Percentiles rank a stretch among this genome's conserved stretches.
Evolutionary conservation across 495 filamentous ascomycete genomes (phyloP).

Genomic region (Chaetomium tenue): DNA sequence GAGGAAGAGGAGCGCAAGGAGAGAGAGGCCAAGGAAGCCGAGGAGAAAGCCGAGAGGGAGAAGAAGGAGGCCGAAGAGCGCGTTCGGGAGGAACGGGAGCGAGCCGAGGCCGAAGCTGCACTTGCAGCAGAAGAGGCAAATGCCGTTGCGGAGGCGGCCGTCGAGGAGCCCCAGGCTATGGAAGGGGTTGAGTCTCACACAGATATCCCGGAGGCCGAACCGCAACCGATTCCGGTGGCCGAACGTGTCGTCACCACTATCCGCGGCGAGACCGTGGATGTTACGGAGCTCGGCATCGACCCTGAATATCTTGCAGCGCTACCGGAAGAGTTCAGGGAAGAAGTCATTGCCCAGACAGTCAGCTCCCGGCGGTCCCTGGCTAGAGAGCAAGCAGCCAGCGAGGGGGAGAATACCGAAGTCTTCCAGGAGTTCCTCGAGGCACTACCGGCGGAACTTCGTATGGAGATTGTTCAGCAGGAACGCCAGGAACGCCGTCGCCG

Average conservation of each 20-base stretch:
- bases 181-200: slow-evolving; percentile 74
- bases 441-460: slow-evolving; percentile 81
- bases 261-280: slow-evolving; percentile 79
- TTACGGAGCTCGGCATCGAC: slow-evolving; percentile 92
- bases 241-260: slow-evolving; percentile 74
- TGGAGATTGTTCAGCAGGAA: slow-evolving; percentile 88
- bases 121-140: slow-evolving; percentile 41
- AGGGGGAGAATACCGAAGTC: slow-evolving; percentile 84
- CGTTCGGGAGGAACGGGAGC: slow-evolving; percentile 50
- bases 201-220: slow-evolving; percentile 28
- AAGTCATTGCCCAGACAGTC: slow-evolving; percentile 86
- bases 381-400: slow-evolving; percentile 58
- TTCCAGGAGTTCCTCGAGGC: slow-evolving; percentile 94
- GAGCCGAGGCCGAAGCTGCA: slow-evolving; percentile 51
- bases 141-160: slow-evolving; percentile 22
- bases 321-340: slow-evolving; percentile 91
- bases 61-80: slow-evolving; percentile 59
- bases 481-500: slow-evolving; percentile 82
- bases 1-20: slow-evolving; percentile 55
- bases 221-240: slow-evolving; percentile 31
- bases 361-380: slow-evolving; percentile 78
- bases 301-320: slow-evolving; percentile 89
- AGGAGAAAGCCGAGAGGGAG: slow-evolving; percentile 55
- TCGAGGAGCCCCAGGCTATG: slow-evolving; percentile 63
- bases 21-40: slow-evolving; percentile 58